Evolutionary conservation across 2,329 filamentous ascomycete genomes (phyloP), one percentile per base, ranked within the genome.

Genomic region (Pseudogymnoascus sp.): DNA sequence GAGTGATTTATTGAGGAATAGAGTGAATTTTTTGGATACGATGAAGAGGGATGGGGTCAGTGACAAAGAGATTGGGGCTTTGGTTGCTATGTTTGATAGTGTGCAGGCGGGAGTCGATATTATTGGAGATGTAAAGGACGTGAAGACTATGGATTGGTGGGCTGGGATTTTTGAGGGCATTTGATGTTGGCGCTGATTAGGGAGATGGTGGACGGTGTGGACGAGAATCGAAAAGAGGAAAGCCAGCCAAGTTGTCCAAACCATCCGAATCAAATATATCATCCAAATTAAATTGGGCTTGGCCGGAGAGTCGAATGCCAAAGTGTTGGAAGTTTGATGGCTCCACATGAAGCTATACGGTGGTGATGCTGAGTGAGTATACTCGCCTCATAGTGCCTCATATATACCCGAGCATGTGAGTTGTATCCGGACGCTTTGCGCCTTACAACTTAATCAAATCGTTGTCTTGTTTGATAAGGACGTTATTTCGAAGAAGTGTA

Each of bases 71-170:
- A 50, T 74, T 31, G 69, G 67, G 6, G 70, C 72, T 0, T 61
- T 74, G n/a, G 69, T 67, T 6, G 69, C 65, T 2, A 64, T 71
- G 31, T 68, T 61, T 64, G 68, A 70, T 67, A 62, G 63, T 8
- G 19, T 70, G 40, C 31, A 64, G 37, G 31, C 24, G 6, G 59
- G 56, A 21, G 64, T 68, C 31, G 63, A 63, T 16, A 47, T 37
- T 6, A 16, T 70, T 5, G 71, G 70, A 0, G 73, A 73, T 1
- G 63, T 68, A 13, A 70, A 71, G 38, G 69, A 69, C 31, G 72
- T 76, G 21, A 72, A 71, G 61, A 76, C 74, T 21, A 79, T 80
- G 77, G 77, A 79, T 71, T 75, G 77, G 16, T 80, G 78, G 77
- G 68, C 70, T 37, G 69, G 42, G 7, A 33, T 24, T 50, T 67